Percentiles rank a stretch among this genome's conserved stretches.
phyloP scores from a whole-genome alignment of 305 asterid species.

The Striga hermonthica region DNA sequence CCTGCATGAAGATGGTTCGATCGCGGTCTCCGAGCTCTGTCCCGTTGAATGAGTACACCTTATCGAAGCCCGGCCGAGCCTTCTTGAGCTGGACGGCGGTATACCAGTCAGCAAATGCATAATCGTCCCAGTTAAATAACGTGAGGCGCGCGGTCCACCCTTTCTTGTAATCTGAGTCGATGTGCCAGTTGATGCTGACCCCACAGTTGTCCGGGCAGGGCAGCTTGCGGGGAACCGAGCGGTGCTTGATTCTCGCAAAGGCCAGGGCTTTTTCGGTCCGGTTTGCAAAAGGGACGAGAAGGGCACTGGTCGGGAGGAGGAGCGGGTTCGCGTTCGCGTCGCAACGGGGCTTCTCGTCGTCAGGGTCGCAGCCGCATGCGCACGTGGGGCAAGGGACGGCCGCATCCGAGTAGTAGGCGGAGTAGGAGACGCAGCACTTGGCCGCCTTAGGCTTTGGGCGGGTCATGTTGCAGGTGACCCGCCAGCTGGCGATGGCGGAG shows the following conservation, averaged over 20 bases:
- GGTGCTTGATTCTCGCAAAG: conserved; percentile 73
- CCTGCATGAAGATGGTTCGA: conserved; percentile 87
- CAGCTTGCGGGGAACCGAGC: conserved; percentile 56
- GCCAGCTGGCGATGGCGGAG: conserved; percentile 77
- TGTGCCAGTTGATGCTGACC: conserved; percentile 90
- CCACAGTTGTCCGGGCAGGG: conserved; percentile 93
- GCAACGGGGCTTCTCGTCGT: conserved; percentile 38
- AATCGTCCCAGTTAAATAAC: conserved; percentile 83
- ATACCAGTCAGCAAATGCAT: conserved; percentile 70
- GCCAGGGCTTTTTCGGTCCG: conserved; percentile 57
- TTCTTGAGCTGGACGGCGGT: conserved; percentile 63
- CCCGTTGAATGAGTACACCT: conserved; percentile 82
- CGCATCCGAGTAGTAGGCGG: conserved; percentile 80
- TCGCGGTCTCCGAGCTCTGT: conserved; percentile 38
- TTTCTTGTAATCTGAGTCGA: conserved; percentile 65
- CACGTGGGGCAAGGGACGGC: conserved; percentile 84
- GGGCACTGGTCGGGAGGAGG: conserved; percentile 83
- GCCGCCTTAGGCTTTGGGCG: conserved; percentile 56
- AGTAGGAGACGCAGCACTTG: conserved; percentile 85
- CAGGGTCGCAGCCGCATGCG: conserved; percentile 66
- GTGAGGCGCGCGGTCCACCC: conserved; percentile 95
- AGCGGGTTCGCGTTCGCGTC: conserved; percentile 56
- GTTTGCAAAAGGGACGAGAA: conserved; percentile 73
- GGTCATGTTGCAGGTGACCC: conserved; percentile 79
- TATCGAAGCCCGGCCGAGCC: conserved; percentile 60